Conservation (phyloP, 2,329 filamentous ascomycete genomes). For the Nemania sp. region DNA sequence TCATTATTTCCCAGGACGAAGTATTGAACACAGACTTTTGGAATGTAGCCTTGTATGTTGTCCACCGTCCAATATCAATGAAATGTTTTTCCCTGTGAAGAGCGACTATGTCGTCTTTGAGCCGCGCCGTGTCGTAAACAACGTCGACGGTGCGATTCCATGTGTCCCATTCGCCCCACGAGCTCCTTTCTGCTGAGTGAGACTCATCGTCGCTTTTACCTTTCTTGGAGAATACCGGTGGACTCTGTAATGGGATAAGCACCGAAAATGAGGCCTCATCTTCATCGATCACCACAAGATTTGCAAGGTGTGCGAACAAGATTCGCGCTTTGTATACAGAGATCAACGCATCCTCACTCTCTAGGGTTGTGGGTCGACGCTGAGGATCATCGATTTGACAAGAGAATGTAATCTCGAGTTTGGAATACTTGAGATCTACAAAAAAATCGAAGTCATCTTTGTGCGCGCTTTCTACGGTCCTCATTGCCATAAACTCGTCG, state of each 20-base stretch:
- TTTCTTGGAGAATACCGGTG: constrained; percentile 53
- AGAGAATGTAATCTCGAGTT: constrained; percentile 47
- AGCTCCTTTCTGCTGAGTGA: constrained; percentile 37
- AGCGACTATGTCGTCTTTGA: constrained; percentile 43
- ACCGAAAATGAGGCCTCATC: constrained; percentile 40
- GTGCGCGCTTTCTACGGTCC: constrained; percentile 40
- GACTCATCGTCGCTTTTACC: constrained; percentile 38
- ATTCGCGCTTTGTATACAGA: constrained; percentile 48
- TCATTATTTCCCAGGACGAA: constrained; percentile 47
- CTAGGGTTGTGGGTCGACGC: constrained; percentile 21
- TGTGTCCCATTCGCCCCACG: constrained; percentile 47
- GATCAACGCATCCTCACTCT: constrained; percentile 15
- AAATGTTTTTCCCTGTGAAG: constrained; percentile 45
- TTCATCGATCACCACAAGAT: constrained; percentile 45
- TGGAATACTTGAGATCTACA: constrained; percentile 45
- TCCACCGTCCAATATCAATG: constrained; percentile 62
- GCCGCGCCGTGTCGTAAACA: constrained; percentile 40
- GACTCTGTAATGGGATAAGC: constrained; percentile 50
- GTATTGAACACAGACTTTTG: constrained; percentile 33
- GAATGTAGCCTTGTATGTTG: constrained; percentile 54
- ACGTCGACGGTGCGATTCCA: constrained; percentile 57
- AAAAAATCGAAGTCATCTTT: constrained; percentile 40
- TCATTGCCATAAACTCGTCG: constrained; percentile 62
- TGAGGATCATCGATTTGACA: constrained; percentile 33
- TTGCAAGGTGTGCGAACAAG: constrained; percentile 51